Base-by-base conservation (phyloP, 2,329 filamentous ascomycete species). In the Penicillium italicum region DNA sequence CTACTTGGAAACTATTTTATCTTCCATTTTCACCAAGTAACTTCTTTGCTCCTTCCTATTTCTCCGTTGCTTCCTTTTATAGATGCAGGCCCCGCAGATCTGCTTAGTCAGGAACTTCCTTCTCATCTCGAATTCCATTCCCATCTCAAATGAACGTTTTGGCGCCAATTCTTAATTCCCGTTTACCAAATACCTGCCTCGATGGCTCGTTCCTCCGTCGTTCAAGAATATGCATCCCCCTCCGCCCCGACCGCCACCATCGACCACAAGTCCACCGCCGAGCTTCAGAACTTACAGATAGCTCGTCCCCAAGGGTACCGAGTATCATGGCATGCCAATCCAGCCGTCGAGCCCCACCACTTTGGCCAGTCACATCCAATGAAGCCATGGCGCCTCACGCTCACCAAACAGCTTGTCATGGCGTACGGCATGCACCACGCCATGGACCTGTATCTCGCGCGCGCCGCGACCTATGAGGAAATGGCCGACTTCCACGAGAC, bases 311-410 rank as follows among this genome's bases (percentile, higher is more conserved):
- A 88, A 69, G 92, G 91, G 64, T 92, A 95, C 76, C 91, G 83
- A 31, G 93, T 99, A 44, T 97, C 93, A 10, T 97, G 92, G 76
- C 94, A 99, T 73, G 91, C 91, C 76, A 97, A 97, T 68, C 90
- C 92, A 1, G 86, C 90, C 57, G 95, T 97, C 72, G 94, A 99
- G 77, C 89, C 89, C 70, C 93, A 97, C 75, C 94, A 99, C 74
- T 99, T 99, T 73, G 94, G 94, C 62, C 88, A 90, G 76, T 92
- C 90, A 10, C 94, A 99, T 78, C 94, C 94, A 20, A 99, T 99
- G 94, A 99, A 99, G 74, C 94, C 94, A 56, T 97, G 94, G 93
- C 90, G 94, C 34, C 79, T 99, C 61, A 97, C 92, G 16, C 82
- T 99, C 53, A 95, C 94, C 54, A 97, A 99, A 74, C 91, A 94